Base-by-base conservation (phyloP, 2,329 filamentous ascomycete genomes). In the Herpotrichia juniperi region DNA sequence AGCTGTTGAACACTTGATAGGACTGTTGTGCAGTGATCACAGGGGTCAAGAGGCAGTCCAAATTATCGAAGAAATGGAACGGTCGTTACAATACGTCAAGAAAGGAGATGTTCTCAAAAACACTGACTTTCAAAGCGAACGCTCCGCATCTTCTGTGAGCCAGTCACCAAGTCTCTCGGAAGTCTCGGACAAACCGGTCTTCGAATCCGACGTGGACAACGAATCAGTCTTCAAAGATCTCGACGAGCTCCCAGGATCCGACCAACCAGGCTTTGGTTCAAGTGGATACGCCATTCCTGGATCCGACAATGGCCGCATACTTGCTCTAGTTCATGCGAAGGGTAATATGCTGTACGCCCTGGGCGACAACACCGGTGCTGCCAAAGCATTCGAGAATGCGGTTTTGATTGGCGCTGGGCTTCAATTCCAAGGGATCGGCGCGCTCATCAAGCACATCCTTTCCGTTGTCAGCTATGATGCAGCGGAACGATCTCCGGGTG, bases 321-420 rank as follows among this genome's bases (percentile, higher is more conserved):
- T 99, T 39, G 90, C 92, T n/a, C 81, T 99, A 14, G 87, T 97
- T 34, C 94, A 99, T 74, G 93, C 93, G 17, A 99, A 97, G 74
- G 94, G 93, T n/a, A 97, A 97, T 57, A 96, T 97, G 88, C 81
- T 97, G 1, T 99, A 99, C 74, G 87, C 90, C 22, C 78, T 96
- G 25, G 93, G 93, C 40, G 88, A 97, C 59, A 89, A 94, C 58
- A 80, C 82, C 32, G 85, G 82, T 34, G 94, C 94, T 35, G 92
- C 93, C 1, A 85, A 87, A 62, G 91, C 94, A 3, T 99, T 99
- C 63, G 94, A 99, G 71, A 92, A 97, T 72, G 93, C 93, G 0
- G 91, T 99, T 3, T 76, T 97, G 47, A 93, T 99, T 57, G 93
- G 91, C 51, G 84, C 89, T 24, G 93, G 92, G 1, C 83, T 87